Percentiles rank a stretch among this genome's conserved stretches.
Conservation (phyloP, 306 rosid genomes). For the Lathyrus tuberosus region DNA sequence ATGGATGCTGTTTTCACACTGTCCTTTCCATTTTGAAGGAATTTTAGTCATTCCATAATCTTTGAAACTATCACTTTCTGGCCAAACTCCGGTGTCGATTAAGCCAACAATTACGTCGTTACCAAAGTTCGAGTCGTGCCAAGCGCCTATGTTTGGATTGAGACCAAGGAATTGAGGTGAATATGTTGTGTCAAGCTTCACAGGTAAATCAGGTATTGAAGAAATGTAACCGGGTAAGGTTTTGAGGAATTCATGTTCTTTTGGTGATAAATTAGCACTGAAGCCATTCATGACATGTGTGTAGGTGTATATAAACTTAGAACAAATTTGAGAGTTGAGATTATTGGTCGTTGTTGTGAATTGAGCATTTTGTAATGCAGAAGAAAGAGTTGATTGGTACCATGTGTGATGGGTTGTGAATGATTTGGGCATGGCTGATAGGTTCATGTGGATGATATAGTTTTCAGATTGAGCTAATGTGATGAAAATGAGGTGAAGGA, state of each 20-base stretch:
- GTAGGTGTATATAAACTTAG: conserved; percentile 61
- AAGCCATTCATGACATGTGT: conserved; percentile 48
- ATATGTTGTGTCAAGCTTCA: conserved; percentile 67
- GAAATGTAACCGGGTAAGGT: conserved; percentile 57
- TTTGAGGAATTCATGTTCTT: conserved; percentile 29
- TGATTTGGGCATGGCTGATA: conserved; percentile 71
- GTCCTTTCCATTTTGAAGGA: conserved; percentile 76
- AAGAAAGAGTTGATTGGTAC: conserved; percentile 58
- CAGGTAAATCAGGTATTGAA: conserved; percentile 43
- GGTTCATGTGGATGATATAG: conserved; percentile 77
- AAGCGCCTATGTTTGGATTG: conserved; percentile 45
- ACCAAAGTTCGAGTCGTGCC: conserved; percentile 58
- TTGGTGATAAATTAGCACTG: too few relatives aligned
- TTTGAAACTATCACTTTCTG: conserved; percentile 63
- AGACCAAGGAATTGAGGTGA: conserved; percentile 68
- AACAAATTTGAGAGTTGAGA: background rate
- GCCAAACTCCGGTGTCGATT: conserved; percentile 79
- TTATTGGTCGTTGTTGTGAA: background rate
- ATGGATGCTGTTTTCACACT: conserved; percentile 54
- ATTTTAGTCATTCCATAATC: conserved; percentile 30
- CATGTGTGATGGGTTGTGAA: conserved; percentile 58
- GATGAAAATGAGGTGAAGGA: conserved; percentile 20
- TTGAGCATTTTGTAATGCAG: conserved; percentile 26
- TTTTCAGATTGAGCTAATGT: conserved; percentile 47
- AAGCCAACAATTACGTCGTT: conserved; percentile 66